A percentile compares a stretch with the other conserved stretches of the same genome.
Evolutionary conservation across 1,284 basidiomycete genomes (phyloP).

Genomic region (Volvariella surrecta): DNA sequence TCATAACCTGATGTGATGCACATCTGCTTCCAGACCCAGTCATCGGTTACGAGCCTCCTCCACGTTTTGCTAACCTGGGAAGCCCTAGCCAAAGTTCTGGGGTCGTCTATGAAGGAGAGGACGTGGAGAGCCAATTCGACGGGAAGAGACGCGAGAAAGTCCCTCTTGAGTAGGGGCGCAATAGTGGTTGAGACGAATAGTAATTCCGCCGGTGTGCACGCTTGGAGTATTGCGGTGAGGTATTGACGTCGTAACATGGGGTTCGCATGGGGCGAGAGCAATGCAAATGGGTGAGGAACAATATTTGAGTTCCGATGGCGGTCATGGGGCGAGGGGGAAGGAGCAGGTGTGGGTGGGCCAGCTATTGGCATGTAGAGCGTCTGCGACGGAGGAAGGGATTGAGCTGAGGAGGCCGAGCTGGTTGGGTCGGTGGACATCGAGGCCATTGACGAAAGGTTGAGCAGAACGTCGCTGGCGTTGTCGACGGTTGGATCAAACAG

Average conservation of each 20-base stretch:
- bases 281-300: slow-evolving; percentile 15
- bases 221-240: slow-evolving; percentile 53
- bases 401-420: neutral
- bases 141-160: slow-evolving; percentile 81
- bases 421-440: neutral
- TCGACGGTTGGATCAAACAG: neutral
- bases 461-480: neutral
- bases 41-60: slow-evolving; percentile 74
- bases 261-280: slow-evolving; percentile 13
- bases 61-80: slow-evolving; percentile 73
- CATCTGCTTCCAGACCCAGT: slow-evolving; percentile 80
- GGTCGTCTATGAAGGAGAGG: slow-evolving; percentile 78
- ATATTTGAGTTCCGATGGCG: slow-evolving; percentile 13
- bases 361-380: slow-evolving; percentile 47
- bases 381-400: slow-evolving; percentile 7
- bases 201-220: slow-evolving; percentile 70
- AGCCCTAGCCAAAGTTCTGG: slow-evolving; percentile 66
- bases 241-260: slow-evolving; percentile 45
- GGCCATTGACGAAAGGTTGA: neutral
- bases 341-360: slow-evolving; percentile 63
- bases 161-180: slow-evolving; percentile 76
- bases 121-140: slow-evolving; percentile 80
- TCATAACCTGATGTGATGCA: slow-evolving; percentile 55
- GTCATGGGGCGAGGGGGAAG: slow-evolving; percentile 41
- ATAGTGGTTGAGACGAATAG: slow-evolving; percentile 72